Evolutionary conservation across 805 yeast genomes (phyloP), one percentile per base, ranked within the genome.

Genomic region (Candida pini): DNA sequence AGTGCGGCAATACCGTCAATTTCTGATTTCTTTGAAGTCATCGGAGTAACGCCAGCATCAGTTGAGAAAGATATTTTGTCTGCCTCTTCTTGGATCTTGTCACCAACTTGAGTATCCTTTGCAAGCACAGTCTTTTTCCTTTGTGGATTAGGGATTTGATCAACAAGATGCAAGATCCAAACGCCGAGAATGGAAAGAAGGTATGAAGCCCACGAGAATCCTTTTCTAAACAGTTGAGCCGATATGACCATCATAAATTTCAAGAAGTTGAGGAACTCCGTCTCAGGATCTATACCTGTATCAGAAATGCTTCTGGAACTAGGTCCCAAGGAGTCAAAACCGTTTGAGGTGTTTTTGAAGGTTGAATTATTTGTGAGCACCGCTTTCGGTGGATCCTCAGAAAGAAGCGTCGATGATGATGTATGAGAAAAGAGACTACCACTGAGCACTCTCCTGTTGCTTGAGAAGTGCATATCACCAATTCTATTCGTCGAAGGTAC

Each of bases 111-210:
- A n/a, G n/a, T n/a, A n/a, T n/a, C n/a, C n/a, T n/a, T n/a, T n/a
- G n/a, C n/a, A n/a, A n/a, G n/a, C n/a, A n/a, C n/a, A n/a, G n/a
- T n/a, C n/a, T n/a, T n/a, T n/a, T n/a, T n/a, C 30, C 41, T 34
- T 9, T 40, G 35, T 2, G 60, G 60, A 22, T 40, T 49, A 5
- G 61, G 61, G 9, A 56, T 53, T 12, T 30, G 22, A 19, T 47
- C 44, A 18, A 51, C 36, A 2, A 48, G 21, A 9, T 32, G 41
- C 28, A 47, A 34, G 17, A 47, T 12, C 16, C 38, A 19, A 3
- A 43, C 18, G 6, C 41, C 48, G 1, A 46, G 17, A 8, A 36
- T 14, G 9, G 46, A 50, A 16, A 56, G 29, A 2, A 41, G 13
- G 34, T 42, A 53, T 2, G 55, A 13, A 3, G 45, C 10, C 62